Evolutionary conservation across 2,329 filamentous ascomycete genomes (phyloP).

Genomic region (Aspergillus latus): DNA sequence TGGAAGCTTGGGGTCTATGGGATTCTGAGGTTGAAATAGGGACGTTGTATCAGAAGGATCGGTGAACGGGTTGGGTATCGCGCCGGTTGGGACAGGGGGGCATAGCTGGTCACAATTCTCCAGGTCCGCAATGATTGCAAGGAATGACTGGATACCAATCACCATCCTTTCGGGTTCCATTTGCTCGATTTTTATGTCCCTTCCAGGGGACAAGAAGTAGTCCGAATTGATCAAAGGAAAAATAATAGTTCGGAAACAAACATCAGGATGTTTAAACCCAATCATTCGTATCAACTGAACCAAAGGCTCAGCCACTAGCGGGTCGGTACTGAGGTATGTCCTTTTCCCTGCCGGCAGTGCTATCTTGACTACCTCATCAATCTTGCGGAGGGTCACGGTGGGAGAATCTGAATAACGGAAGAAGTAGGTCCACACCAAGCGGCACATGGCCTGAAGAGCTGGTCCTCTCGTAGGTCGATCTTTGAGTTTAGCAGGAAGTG

Average conservation of each 20-base stretch:
- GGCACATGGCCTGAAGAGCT: conserved; percentile 84
- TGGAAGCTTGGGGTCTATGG: conserved; percentile 35
- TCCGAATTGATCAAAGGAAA: conserved; percentile 94
- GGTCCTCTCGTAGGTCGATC: conserved; percentile 76
- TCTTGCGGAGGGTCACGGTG: conserved; percentile 68
- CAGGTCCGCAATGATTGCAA: conserved; percentile 88
- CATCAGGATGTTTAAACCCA: conserved; percentile 88
- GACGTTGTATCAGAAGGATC: conserved; percentile 39
- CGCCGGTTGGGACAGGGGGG: conserved; percentile 79
- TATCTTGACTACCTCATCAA: conserved; percentile 86
- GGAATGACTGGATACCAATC: conserved; percentile 91
- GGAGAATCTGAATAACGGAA: conserved; percentile 76
- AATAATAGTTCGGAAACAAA: conserved; percentile 89
- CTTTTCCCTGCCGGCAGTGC: conserved; percentile 78
- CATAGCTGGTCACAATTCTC: conserved; percentile 76
- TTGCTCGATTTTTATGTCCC: conserved; percentile 83
- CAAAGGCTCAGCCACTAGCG: conserved; percentile 79
- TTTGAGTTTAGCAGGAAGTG: conserved; percentile 77
- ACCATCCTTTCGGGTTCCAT: conserved; percentile 95
- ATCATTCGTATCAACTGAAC: conserved; percentile 94
- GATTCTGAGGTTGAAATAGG: conserved; percentile 38
- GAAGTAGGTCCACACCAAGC: conserved; percentile 90
- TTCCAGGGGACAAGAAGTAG: conserved; percentile 67
- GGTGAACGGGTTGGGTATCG: conserved; percentile 38
- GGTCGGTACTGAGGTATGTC: conserved; percentile 78